A percentile compares a stretch with the other conserved stretches of the same genome.
These are phyloP conservation scores for Luffa acutangula DNA, from an alignment of 306 rosid species.

Conservation along the genomic window DNA sequence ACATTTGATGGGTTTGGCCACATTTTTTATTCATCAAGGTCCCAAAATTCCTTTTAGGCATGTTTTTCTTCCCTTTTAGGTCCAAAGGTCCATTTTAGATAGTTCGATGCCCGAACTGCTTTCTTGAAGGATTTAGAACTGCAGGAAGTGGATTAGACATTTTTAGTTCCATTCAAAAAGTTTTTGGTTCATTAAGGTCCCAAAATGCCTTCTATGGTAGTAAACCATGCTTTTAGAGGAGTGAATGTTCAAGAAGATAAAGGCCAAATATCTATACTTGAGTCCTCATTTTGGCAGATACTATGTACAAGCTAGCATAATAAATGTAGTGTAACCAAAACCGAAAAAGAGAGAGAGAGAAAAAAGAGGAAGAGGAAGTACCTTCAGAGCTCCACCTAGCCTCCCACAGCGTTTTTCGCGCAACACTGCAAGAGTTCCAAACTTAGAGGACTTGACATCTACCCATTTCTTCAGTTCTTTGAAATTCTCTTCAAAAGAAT, in stretches of 20 bases:
- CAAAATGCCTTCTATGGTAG: background rate
- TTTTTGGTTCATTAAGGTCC: too few relatives aligned
- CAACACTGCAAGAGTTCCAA: constrained; percentile 59
- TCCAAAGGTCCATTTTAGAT: too few relatives aligned
- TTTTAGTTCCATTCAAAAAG: too few relatives aligned
- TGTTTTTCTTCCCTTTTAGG: too few relatives aligned
- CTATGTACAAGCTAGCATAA: background rate
- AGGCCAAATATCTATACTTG: background rate
- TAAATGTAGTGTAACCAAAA: background rate
- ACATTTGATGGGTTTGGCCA: too few relatives aligned
- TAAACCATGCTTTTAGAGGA: background rate
- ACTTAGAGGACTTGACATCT: constrained; percentile 60
- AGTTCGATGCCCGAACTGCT: too few relatives aligned
- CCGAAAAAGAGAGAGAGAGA: background rate
- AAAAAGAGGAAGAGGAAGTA: constrained; percentile 8
- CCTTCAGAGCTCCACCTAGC: constrained; percentile 89
- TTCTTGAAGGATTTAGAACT: too few relatives aligned
- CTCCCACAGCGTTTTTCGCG: constrained; percentile 66
- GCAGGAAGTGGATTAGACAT: too few relatives aligned
- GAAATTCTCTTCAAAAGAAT: constrained; percentile 70
- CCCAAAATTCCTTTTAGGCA: too few relatives aligned
- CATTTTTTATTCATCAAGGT: too few relatives aligned
- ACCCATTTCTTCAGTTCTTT: constrained; percentile 84
- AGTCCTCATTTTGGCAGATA: background rate
- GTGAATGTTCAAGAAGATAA: background rate